phyloP scores from a whole-genome alignment of 2,329 filamentous ascomycete genomes.

The Zymoseptoria ardabiliae region DNA sequence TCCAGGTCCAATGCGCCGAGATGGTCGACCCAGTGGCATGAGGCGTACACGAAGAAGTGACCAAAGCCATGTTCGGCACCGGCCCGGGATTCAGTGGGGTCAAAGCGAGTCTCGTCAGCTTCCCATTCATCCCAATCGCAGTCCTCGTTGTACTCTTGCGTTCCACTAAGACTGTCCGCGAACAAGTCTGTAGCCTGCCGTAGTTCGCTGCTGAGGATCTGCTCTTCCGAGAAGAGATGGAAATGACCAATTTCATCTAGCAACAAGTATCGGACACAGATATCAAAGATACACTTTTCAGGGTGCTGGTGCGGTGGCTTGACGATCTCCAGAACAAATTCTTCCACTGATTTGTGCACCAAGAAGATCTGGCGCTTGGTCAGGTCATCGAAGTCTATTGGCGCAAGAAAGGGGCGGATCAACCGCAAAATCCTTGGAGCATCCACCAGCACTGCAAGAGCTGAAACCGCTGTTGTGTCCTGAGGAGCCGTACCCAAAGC shows the following conservation, averaged over 20 bases:
- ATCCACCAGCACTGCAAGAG: neutral
- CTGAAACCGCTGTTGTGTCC: neutral
- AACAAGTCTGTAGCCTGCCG: constrained; percentile 16
- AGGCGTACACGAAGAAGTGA: constrained; percentile 32
- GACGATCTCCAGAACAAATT: neutral
- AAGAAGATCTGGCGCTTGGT: neutral
- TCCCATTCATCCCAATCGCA: constrained; percentile 30
- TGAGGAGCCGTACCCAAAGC: neutral
- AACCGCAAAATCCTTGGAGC: neutral
- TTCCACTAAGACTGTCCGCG: constrained; percentile 19
- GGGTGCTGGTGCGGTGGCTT: neutral
- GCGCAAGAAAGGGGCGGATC: neutral
- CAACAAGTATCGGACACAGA: constrained; percentile 19
- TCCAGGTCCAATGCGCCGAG: constrained; percentile 24
- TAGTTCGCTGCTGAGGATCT: constrained; percentile 19
- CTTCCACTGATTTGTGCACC: neutral
- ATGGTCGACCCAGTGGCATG: constrained; percentile 32
- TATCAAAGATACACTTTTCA: neutral
- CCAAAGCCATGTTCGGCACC: constrained; percentile 15
- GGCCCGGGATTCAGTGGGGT: constrained; percentile 15
- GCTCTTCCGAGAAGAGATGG: constrained; percentile 27
- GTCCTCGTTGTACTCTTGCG: constrained; percentile 15
- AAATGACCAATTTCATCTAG: constrained; percentile 25
- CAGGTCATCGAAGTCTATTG: neutral
- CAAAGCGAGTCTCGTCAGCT: constrained; percentile 24